Evolutionary conservation across 257 asterid species (phyloP).

Genomic region (Capsicum chinense): DNA sequence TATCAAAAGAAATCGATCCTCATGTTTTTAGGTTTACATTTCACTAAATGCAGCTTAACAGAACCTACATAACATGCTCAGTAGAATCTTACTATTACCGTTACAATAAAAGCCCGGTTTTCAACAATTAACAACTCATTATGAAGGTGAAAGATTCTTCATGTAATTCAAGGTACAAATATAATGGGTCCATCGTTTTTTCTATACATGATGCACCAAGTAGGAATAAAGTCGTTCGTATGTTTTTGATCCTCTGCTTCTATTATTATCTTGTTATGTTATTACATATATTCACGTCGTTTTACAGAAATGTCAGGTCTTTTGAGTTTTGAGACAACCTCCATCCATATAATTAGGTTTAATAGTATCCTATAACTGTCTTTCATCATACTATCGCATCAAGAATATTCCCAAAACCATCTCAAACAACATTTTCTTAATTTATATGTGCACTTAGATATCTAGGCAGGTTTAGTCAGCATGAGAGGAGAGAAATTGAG

Average conservation of each 20-base stretch:
- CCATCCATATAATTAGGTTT: constrained; percentile 4
- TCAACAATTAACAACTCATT: background rate
- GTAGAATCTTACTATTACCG: background rate
- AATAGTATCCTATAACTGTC: background rate
- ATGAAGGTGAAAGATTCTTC: background rate
- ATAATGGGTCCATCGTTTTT: background rate
- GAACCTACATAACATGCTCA: background rate
- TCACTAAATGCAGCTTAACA: background rate
- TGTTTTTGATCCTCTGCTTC: background rate
- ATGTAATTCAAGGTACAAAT: constrained; percentile 2
- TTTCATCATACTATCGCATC: background rate
- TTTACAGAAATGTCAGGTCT: background rate
- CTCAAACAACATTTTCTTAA: background rate
- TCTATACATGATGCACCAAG: background rate
- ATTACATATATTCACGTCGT: background rate
- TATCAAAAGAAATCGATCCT: constrained; percentile 17
- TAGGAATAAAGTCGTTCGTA: background rate
- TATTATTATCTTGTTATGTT: background rate
- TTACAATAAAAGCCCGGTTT: background rate
- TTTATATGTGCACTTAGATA: background rate
- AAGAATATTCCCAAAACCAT: background rate
- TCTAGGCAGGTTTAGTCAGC: no score
- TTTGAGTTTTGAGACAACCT: background rate
- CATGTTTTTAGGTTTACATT: background rate
- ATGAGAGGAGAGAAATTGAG: no score